Evolutionary conservation across 1,139 yeast genomes (phyloP).

Genomic region (Suhomyces ambrosiae): DNA sequence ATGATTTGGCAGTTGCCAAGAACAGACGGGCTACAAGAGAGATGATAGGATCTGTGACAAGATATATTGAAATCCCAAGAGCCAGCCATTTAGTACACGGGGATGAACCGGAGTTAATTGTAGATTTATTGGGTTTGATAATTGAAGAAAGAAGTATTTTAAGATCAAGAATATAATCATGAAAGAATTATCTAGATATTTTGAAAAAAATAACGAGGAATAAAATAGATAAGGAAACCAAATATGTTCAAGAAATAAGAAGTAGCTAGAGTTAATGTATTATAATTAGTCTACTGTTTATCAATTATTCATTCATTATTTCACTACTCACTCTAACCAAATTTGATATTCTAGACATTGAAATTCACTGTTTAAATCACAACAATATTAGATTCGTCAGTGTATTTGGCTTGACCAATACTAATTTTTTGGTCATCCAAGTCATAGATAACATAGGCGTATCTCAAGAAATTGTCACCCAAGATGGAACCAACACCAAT

Average conservation of each 20-base stretch:
- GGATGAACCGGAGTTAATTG: conserved; percentile 12
- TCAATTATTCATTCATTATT: no score
- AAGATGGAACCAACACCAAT: conserved; percentile 14
- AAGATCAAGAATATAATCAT: no score
- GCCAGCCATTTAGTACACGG: conserved; percentile 9
- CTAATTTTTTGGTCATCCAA: conserved; percentile 29
- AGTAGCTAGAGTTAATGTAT: no score
- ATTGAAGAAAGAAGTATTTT: conserved; percentile 3
- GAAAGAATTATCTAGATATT: no score
- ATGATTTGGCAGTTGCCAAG: conserved; percentile 10
- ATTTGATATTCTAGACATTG: no score
- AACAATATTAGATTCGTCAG: conserved; percentile 3
- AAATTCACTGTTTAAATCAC: not conserved
- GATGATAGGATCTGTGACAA: not conserved
- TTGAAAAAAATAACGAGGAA: no score
- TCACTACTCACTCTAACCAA: no score
- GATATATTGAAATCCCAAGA: conserved; percentile 9
- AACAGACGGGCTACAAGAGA: conserved; percentile 1
- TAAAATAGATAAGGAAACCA: no score
- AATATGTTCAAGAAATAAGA: no score
- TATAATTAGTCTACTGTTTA: no score
- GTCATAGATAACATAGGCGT: conserved; percentile 32
- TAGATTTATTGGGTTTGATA: not conserved
- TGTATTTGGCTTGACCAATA: conserved; percentile 27
- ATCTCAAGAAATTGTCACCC: conserved; percentile 36